Evolutionary conservation across 805 yeast genomes (phyloP), one percentile per base, ranked within the genome.

Genomic region (Jamesozyma jinghongensis): DNA sequence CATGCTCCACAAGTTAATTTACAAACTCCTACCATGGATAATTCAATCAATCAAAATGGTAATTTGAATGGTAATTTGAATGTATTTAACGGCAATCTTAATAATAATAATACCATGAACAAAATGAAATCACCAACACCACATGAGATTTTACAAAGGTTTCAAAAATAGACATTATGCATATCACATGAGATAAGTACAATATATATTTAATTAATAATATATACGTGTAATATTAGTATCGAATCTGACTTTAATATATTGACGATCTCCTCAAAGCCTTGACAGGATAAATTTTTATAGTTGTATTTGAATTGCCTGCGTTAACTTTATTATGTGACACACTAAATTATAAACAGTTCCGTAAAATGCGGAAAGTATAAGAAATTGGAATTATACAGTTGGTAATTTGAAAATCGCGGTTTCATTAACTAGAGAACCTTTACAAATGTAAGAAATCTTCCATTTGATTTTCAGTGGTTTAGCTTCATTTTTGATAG

Each of bases 391-490:
- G 13, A 7, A 26, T 50, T 41, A 59, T 37, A 57, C 41, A 20
- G 42, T 48, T 33, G 69, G 69, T 39, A 67, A 55, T 29, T 62
- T 54, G 40, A 65, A 64, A 19, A 79, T 76, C 6, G 86, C 85
- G 8, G 77, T 70, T 48, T 77, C 82, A 49, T 73, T 79, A 17
- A 61, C 61, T 7, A 61, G 57, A 18, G 59, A 56, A n/a, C 77
- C 75, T 40, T 72, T 74, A 8, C 70, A 56, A 10, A 53, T 50
- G 56, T 74, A 85, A 42, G 73, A 73, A 19, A 74, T 70, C 59
- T 80, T 83, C 90, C 88, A 85, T 59, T 85, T 81, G 43, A 85
- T 68, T 60, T 82, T 84, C 49, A 81, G 59, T n/a, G 67, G 63
- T 12, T 61, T 59, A 4, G 45, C 30, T 3, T 56, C 40, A 19